Evolutionary conservation across 768 basidiomycete genomes (phyloP), one percentile per base, ranked within the genome.

Genomic region (Leucosporidium scottii): DNA sequence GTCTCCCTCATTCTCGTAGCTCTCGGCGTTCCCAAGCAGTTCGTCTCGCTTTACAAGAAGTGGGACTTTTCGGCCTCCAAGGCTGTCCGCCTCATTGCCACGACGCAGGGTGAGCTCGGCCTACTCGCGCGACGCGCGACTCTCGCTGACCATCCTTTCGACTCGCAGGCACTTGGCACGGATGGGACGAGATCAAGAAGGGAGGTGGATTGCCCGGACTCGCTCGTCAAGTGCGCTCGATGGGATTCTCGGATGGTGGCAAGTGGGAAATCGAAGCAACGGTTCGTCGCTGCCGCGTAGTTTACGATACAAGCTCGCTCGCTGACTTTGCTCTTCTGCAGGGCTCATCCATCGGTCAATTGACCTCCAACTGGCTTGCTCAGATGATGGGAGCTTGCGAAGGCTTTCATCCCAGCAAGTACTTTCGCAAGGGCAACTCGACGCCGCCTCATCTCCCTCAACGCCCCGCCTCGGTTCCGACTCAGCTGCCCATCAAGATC

Each of bases 251-350:
- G 9, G 10, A n/a, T 28, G 71, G 71, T 23, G 71, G 67, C 1
- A 20, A 25, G 9, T 72, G 67, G 67, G 51, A 66, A 53, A 57
- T 72, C 25, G 71, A 72, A 50, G 61, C 30, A 21, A 65, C 70
- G 8, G 69, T 67, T 13, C 47, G 63, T 47, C 28, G 25, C 10
- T 23, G 18, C 3, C 31, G 9, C 23, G 17, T 1, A 31, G 27
- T 36, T 34, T 30, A 10, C 23, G 12, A 34, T 15, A 2, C 39
- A 13, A 50, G 23, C 36, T 30, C 34, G n/a, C 4, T n/a, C 20
- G n/a, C 21, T 27, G n/a, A 18, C 13, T 30, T 50, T 31, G 13
- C 7, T 34, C 9, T 9, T 0, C 49, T 34, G 15, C 55, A 71
- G 66, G 67, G 67, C 21, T 69, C 67, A 0, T 69, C 68, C 17